Evolutionary conservation across 2,329 filamentous ascomycete species (phyloP), one percentile per base, ranked within the genome.

Genomic region (Aspergillus luchuensis): DNA sequence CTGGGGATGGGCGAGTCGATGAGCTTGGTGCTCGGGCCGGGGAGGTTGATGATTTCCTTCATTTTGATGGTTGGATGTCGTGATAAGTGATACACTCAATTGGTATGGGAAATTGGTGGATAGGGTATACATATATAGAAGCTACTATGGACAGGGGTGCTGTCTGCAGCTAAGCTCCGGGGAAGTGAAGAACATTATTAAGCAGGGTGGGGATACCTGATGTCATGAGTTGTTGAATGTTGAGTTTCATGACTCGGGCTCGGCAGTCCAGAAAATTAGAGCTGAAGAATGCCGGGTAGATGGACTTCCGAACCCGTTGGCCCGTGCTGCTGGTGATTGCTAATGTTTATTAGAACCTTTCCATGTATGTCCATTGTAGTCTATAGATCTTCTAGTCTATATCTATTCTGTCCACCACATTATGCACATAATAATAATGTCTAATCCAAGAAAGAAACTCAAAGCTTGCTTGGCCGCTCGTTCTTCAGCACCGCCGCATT

Each of bases 401-500:
- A 30, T 55, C 36, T 45, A 45, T 33, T 21, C 4, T 23, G 11
- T 17, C 33, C 50, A 28, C 17, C 47, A 28, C 47, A 28, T 28
- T 28, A n/a, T 23, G 8, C 50, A 19, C 3, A 52, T n/a, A 2
- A 38, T 19, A 21, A 50, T 50, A 10, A 38, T n/a, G 28, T 8
- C 47, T 11, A 59, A 36, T 57, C 28, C 19, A 19, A 50, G 47
- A 17, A 48, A 36, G 41, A 41, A 61, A 30, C 1, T 66, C 65
- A 78, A n/a, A 78, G 71, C 67, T 78, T 78, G 66, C 73, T 76
- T 67, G 70, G 73, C 1, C 65, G 58, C 8, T 67, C 82, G 67
- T 82, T 85, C 82, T 85, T 88, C 69, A 90, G 83, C 68, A 90
- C 68, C 3, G 84, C 80, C 62, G 80, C 79, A 61, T 78, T 87